Base-by-base conservation (phyloP, 768 basidiomycete species). In the Lactifluus volemus region DNA sequence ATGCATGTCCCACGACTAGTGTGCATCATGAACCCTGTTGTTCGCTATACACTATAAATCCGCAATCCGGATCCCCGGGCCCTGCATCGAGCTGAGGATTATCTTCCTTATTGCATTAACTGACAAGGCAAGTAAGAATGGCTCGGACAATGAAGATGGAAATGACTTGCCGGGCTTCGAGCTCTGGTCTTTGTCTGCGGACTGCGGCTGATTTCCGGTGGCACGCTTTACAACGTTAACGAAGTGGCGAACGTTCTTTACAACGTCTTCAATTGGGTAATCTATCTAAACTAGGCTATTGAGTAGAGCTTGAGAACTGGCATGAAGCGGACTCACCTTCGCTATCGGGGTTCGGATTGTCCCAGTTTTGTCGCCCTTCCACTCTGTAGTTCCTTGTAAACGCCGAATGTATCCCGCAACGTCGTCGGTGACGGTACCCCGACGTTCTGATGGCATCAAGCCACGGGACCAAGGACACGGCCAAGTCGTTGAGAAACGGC, bases 401-500 rank as follows among this genome's bases (percentile, higher is more conserved):
- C 83, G 82, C 67, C 83, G 79, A 59, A 99, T 84, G 65, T 89
- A 95, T 12, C 84, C 84, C 14, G 79, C 85, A 45, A 98, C 78
- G 61, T 98, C 92, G 53, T 93, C 89, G 1, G 92, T 91, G 19
- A 98, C 96, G 1, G 95, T 95, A 5, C 97, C 97, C 59, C 94
- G 81, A 71, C 94, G 85, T 63, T 88, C 91, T 7, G 90, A 89
- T 11, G 97, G 97, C 95, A 99, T 97, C 49, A 98, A 75, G 58
- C 96, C 96, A 55, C 91, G 84, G 93, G 95, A 67, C 96, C 74
- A 74, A 89, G 76, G 73, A 88, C 74, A 75, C 90, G 75, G 72
- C 84, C 94, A 2, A 98, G 79, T 68, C 82, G 85, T 5, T 88
- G 84, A 12, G 88, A 86, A 63, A 98, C 90, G 36, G 84, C 74